Conservation (phyloP, 371 early-diverging fungal genomes). For the Lichtheimia ornata region DNA sequence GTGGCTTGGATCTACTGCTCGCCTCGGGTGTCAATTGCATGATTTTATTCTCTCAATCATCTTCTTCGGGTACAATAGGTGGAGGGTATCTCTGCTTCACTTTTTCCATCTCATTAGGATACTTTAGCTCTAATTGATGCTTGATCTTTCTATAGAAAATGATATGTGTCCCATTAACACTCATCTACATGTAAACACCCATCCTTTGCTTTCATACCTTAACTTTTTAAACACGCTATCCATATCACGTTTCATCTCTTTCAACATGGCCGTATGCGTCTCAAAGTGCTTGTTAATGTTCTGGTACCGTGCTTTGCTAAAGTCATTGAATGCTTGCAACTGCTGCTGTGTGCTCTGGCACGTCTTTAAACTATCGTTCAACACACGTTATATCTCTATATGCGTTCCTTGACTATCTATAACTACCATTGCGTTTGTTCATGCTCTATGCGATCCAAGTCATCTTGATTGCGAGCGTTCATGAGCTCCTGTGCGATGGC, state of each 20-base stretch:
- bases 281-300: constrained; percentile 47
- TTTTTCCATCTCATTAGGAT: constrained; percentile 37
- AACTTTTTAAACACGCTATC: constrained; percentile 42
- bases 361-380: constrained; percentile 20
- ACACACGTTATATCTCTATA: not conserved
- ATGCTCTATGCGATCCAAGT: constrained; percentile 3
- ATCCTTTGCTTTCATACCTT: constrained; percentile 13
- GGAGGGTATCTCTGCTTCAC: constrained; percentile 34
- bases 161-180: not conserved
- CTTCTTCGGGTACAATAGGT: constrained; percentile 24
- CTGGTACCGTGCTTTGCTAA: constrained; percentile 47
- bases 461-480: constrained; percentile 7
- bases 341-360: constrained; percentile 31
- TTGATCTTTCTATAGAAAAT: constrained; percentile 29
- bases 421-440: constrained; percentile 12
- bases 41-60: constrained; percentile 14
- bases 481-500: constrained; percentile 9
- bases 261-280: constrained; percentile 37
- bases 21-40: not conserved
- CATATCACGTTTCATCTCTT: constrained; percentile 42
- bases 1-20: too few relatives aligned
- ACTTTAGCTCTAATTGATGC: constrained; percentile 25
- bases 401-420: too few relatives aligned
- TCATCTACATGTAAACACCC: too few relatives aligned
- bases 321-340: constrained; percentile 46